These are phyloP conservation scores for Pyricularia sp. DNA, from an alignment of 2,329 filamentous ascomycete genomes.

Conservation along the genomic window DNA sequence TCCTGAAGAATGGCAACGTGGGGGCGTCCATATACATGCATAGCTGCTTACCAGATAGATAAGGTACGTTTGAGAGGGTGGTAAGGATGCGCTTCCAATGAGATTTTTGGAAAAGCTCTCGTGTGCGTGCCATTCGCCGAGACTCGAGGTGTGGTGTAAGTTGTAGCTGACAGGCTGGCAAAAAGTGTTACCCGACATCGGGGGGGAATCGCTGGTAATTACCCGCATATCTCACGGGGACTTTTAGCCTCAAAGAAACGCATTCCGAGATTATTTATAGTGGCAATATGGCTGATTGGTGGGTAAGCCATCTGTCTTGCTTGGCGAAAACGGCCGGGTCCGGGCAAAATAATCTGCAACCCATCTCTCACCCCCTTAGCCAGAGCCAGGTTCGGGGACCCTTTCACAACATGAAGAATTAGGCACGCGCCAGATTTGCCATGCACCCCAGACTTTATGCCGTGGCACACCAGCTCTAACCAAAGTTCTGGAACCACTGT, in stretches of 20 bases:
- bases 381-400: background rate
- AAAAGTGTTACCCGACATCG: background rate
- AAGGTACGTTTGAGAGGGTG: too few relatives aligned
- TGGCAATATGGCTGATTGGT: background rate
- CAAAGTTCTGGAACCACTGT: background rate
- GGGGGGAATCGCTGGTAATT: background rate
- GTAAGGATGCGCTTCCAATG: too few relatives aligned
- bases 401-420: background rate
- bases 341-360: background rate
- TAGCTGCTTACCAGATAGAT: too few relatives aligned
- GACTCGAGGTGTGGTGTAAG: too few relatives aligned
- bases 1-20: too few relatives aligned
- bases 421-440: background rate
- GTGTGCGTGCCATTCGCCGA: too few relatives aligned
- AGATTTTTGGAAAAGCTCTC: too few relatives aligned
- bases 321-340: background rate
- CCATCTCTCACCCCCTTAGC: background rate
- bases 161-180: background rate
- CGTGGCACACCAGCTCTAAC: background rate
- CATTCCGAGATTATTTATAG: background rate
- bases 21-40: too few relatives aligned
- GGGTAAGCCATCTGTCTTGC: background rate
- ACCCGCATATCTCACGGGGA: background rate
- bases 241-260: background rate
- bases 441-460: background rate